Percentiles rank a stretch among this genome's conserved stretches.
These are phyloP conservation scores for Wickerhamomyces strasburgensis DNA, from an alignment of 805 yeast species.

Conservation along the genomic window DNA sequence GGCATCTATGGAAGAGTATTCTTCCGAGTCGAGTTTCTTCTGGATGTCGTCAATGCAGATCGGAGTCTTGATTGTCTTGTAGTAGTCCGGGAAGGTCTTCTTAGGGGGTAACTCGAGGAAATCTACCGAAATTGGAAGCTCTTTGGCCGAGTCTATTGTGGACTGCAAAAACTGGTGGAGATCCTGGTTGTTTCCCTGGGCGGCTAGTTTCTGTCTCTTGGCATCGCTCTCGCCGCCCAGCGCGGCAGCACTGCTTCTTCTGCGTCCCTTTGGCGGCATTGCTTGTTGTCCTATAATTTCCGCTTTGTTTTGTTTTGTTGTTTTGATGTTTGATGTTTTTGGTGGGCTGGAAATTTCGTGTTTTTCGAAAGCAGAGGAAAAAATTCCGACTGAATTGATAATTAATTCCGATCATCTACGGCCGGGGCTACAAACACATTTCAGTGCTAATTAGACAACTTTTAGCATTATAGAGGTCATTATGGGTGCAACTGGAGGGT, in stretches of 20 bases:
- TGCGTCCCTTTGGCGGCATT: slow-evolving; percentile 19
- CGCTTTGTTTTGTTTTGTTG: background rate
- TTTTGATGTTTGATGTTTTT: background rate
- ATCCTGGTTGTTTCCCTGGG: slow-evolving; percentile 6
- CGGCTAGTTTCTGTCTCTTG: slow-evolving; percentile 17
- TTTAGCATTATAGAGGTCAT: too few species aligned
- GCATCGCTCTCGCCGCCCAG: slow-evolving; percentile 1
- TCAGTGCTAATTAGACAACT: too few species aligned
- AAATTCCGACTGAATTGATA: too few species aligned
- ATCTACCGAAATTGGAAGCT: slow-evolving; percentile 33
- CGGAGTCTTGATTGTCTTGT: slow-evolving; percentile 60
- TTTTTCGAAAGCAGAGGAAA: background rate
- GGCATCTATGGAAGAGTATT: slow-evolving; percentile 32
- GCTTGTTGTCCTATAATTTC: background rate
- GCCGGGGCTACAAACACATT: too few species aligned
- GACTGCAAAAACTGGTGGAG: slow-evolving; percentile 28
- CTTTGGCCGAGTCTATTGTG: slow-evolving; percentile 31
- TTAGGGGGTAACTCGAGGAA: slow-evolving; percentile 72
- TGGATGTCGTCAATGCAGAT: slow-evolving; percentile 67
- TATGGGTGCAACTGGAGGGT: too few species aligned
- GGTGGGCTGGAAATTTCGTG: background rate
- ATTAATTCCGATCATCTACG: too few species aligned
- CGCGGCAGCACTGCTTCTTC: slow-evolving; percentile 11
- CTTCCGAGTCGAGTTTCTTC: slow-evolving; percentile 35
- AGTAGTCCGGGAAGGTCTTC: slow-evolving; percentile 76